phyloP scores from a whole-genome alignment of 1,284 basidiomycete species.

The Cutaneotrichosporon dermatis region DNA sequence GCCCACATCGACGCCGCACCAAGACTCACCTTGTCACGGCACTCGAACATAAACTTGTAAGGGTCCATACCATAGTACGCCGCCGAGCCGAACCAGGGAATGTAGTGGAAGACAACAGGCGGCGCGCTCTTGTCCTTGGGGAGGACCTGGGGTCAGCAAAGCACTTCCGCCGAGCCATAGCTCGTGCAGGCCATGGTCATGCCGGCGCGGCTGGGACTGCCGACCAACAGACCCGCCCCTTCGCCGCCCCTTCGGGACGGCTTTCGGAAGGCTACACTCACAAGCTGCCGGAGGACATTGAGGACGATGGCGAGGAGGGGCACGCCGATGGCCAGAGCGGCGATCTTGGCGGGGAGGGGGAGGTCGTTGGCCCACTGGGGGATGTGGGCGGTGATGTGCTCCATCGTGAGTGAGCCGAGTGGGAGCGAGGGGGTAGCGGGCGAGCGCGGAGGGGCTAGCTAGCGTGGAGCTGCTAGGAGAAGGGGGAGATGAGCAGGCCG shows the following conservation, averaged over 20 bases:
- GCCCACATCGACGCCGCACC: no score
- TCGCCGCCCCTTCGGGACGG: no score
- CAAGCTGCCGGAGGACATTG: slow-evolving; percentile 62
- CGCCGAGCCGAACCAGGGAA: slow-evolving; percentile 73
- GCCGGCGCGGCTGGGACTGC: no score
- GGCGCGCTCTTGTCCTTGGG: slow-evolving; percentile 60
- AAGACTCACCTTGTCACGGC: slow-evolving; percentile 69
- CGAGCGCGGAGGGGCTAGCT: neutral
- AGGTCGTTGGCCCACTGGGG: slow-evolving; percentile 47
- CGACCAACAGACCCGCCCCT: no score
- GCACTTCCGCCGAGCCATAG: no score
- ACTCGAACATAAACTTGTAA: slow-evolving; percentile 67
- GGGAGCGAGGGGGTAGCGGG: neutral
- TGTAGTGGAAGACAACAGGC: slow-evolving; percentile 71
- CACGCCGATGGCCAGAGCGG: slow-evolving; percentile 42
- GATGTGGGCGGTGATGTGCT: slow-evolving; percentile 41
- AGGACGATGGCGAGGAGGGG: slow-evolving; percentile 52
- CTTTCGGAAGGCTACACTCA: slow-evolving; percentile 39
- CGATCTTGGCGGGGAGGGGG: slow-evolving; percentile 13
- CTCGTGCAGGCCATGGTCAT: no score
- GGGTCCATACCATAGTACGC: slow-evolving; percentile 73
- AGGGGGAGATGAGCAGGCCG: no score
- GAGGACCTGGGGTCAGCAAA: slow-evolving; percentile 50
- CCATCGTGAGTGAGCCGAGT: neutral
- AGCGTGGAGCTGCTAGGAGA: no score